phyloP scores from a whole-genome alignment of 2,329 filamentous ascomycete species.

The Beauveria varroae region DNA sequence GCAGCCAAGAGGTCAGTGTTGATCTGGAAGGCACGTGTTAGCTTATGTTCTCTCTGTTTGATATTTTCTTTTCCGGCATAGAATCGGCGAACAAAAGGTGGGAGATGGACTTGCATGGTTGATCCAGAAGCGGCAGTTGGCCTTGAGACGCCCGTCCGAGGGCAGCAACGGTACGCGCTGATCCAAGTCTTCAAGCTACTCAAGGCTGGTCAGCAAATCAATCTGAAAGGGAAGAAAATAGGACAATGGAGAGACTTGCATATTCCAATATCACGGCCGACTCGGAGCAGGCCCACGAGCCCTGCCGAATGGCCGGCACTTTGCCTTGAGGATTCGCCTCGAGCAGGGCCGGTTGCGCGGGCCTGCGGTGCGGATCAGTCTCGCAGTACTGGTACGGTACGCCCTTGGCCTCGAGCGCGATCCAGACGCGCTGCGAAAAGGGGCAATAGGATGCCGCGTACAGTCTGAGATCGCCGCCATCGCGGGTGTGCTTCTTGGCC shows the following conservation, averaged over 20 bases:
- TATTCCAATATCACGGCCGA: conserved; percentile 82
- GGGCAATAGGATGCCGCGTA: conserved; percentile 82
- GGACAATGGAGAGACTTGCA: conserved; percentile 35
- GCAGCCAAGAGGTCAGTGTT: conserved; percentile 68
- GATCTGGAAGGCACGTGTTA: conserved; percentile 39
- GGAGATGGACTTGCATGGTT: conserved; percentile 55
- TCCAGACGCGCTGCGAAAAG: conserved; percentile 85
- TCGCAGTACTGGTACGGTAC: conserved; percentile 81
- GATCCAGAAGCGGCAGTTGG: conserved; percentile 71
- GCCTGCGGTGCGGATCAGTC: conserved; percentile 65
- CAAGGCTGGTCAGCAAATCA: neutral
- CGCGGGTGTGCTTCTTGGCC: conserved; percentile 60
- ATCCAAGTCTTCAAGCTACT: conserved; percentile 65
- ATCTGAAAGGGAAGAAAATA: neutral
- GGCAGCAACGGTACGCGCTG: conserved; percentile 56
- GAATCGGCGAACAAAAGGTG: neutral
- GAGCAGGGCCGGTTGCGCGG: conserved; percentile 47
- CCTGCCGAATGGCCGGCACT: conserved; percentile 70
- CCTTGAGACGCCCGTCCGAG: conserved; percentile 55
- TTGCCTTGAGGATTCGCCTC: conserved; percentile 70
- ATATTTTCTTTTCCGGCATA: neutral
- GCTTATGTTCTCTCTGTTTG: too few species aligned
- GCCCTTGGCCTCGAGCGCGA: conserved; percentile 72
- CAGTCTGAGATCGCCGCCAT: conserved; percentile 66
- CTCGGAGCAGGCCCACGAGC: conserved; percentile 76